These are phyloP conservation scores for Thalassiosira allenii DNA, from an alignment of 352 stramenopile species.

Conservation along the genomic window DNA sequence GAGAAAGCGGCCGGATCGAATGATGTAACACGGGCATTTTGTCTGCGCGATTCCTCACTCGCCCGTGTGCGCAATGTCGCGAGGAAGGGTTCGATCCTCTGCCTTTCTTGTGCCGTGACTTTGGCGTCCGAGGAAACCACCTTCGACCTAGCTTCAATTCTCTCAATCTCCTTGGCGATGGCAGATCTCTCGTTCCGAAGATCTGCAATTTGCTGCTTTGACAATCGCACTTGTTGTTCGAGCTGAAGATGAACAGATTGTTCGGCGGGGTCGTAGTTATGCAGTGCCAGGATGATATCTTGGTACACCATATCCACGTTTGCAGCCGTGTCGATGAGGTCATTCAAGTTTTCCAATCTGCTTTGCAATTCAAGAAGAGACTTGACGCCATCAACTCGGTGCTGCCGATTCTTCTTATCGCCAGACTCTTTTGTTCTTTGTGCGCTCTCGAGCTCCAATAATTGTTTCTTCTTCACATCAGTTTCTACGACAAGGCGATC, in stretches of 20 bases:
- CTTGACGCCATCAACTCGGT: not conserved
- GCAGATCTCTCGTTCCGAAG: constrained; percentile 17
- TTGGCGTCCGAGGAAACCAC: constrained; percentile 14
- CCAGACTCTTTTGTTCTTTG: constrained; percentile 20
- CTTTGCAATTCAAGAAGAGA: constrained; percentile 34
- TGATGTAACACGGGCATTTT: constrained; percentile 8
- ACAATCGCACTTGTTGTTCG: constrained; percentile 57
- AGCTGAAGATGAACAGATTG: constrained; percentile 49
- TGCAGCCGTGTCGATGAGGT: constrained; percentile 28
- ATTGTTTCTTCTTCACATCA: constrained; percentile 23
- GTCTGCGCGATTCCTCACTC: not conserved
- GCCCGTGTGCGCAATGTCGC: not conserved
- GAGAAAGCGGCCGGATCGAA: constrained; percentile 36
- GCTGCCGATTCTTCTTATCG: constrained; percentile 18
- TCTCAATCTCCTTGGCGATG: constrained; percentile 14
- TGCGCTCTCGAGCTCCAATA: constrained; percentile 29
- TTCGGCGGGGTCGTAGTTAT: constrained; percentile 34
- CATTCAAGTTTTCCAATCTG: constrained; percentile 46
- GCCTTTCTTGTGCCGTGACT: constrained; percentile 2
- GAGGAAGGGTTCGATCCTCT: constrained; percentile 1
- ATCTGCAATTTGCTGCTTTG: constrained; percentile 56
- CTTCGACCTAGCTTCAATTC: constrained; percentile 2
- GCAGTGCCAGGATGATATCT: constrained; percentile 44
- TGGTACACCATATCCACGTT: constrained; percentile 46
- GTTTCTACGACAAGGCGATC: constrained; percentile 34